Conservation (phyloP, 495 filamentous ascomycete species). For the Lasiosphaeriaceae sp. region DNA sequence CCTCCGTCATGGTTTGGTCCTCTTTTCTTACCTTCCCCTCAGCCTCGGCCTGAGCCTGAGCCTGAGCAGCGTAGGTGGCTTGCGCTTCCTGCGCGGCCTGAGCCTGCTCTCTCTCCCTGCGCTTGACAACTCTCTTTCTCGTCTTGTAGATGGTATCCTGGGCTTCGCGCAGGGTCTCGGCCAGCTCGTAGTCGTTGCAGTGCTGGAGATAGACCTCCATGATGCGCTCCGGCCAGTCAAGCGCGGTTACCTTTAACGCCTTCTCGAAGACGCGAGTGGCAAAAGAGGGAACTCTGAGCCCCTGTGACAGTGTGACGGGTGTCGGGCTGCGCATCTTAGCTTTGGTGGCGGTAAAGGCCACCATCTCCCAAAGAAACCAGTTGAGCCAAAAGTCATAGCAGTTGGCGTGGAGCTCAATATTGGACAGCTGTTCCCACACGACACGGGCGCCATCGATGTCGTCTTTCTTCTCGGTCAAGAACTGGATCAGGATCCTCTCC, state of each 20-base stretch:
- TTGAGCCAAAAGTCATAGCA: slow-evolving; percentile 90
- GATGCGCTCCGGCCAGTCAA: slow-evolving; percentile 94
- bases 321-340: slow-evolving; percentile 42
- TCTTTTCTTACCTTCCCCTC: neutral
- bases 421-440: slow-evolving; percentile 68
- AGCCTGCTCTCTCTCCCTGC: slow-evolving; percentile 59
- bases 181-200: slow-evolving; percentile 79
- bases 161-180: slow-evolving; percentile 65
- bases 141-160: slow-evolving; percentile 64
- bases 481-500: slow-evolving; percentile 88
- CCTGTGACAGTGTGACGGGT: slow-evolving; percentile 32
- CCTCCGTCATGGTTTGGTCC: slow-evolving; percentile 28
- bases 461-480: slow-evolving; percentile 69
- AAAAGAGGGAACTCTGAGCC: slow-evolving; percentile 48
- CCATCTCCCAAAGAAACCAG: slow-evolving; percentile 89
- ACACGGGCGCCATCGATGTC: slow-evolving; percentile 60
- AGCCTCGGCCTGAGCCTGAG: slow-evolving; percentile 13
- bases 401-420: slow-evolving; percentile 54
- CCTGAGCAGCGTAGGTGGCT: slow-evolving; percentile 17
- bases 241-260: slow-evolving; percentile 60
- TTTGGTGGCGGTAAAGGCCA: slow-evolving; percentile 41
- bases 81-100: slow-evolving; percentile 15
- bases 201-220: slow-evolving; percentile 79
- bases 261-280: slow-evolving; percentile 71
- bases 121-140: slow-evolving; percentile 57